These are phyloP conservation scores for Alternaria arbusti DNA, from an alignment of 2,329 filamentous ascomycete genomes.

Conservation along the genomic window DNA sequence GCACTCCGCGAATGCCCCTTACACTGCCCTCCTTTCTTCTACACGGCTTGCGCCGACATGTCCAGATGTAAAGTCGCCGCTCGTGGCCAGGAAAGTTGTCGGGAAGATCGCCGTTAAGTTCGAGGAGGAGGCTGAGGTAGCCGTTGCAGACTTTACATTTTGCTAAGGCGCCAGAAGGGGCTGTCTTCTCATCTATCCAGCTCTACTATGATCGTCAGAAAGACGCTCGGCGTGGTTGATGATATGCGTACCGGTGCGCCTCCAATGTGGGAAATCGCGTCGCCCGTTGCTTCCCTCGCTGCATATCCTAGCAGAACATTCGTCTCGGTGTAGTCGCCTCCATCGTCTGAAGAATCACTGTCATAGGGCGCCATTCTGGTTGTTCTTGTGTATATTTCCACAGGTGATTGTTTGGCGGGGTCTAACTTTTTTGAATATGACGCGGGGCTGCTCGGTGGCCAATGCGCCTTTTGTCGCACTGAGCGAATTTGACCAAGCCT, in stretches of 20 bases:
- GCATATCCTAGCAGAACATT: constrained; percentile 91
- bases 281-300: constrained; percentile 77
- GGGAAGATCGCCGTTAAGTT: constrained; percentile 89
- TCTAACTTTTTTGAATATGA: constrained; percentile 15
- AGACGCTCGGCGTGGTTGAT: not conserved
- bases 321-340: constrained; percentile 76
- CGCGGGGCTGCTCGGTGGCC: constrained; percentile 13
- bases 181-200: constrained; percentile 77
- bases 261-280: constrained; percentile 86
- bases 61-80: constrained; percentile 84
- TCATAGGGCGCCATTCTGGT: constrained; percentile 76
- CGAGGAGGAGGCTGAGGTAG: constrained; percentile 82
- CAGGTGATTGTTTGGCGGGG: constrained; percentile 5
- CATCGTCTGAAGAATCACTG: constrained; percentile 78
- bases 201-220: constrained; percentile 54
- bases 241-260: constrained; percentile 76
- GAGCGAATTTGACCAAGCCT: constrained; percentile 25
- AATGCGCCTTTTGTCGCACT: constrained; percentile 21
- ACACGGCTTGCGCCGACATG: constrained; percentile 79
- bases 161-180: constrained; percentile 77
- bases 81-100: constrained; percentile 87
- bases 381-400: not conserved
- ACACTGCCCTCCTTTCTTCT: constrained; percentile 83
- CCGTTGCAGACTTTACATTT: constrained; percentile 88
- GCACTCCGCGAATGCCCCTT: constrained; percentile 73